Conservation (phyloP, 441 rosid genomes). For the Syzygium syzygioides region DNA sequence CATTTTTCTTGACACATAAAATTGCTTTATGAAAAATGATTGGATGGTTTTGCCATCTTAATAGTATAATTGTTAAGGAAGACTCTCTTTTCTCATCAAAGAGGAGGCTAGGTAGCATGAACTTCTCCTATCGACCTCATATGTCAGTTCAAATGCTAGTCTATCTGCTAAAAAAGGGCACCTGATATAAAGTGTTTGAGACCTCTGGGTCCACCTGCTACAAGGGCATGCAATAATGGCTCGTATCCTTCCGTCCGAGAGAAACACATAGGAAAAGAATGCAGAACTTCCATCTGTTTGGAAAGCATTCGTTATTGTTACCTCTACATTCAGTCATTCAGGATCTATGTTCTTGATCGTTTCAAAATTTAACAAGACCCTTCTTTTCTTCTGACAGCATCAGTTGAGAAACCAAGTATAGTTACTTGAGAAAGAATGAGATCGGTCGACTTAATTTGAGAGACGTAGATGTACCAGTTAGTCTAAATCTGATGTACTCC, state of each 20-base stretch:
- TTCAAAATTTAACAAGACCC: neutral
- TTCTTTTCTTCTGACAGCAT: neutral
- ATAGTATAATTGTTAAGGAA: neutral
- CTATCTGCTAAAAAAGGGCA: neutral
- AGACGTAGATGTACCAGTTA: neutral
- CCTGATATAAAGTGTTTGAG: neutral
- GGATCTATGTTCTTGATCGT: neutral
- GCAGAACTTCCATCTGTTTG: neutral
- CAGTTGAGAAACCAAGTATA: neutral
- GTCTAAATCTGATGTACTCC: neutral
- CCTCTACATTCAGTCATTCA: neutral
- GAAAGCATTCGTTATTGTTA: neutral
- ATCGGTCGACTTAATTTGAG: neutral
- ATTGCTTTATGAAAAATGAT: neutral
- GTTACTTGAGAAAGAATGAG: neutral
- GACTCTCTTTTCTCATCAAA: neutral
- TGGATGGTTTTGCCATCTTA: neutral
- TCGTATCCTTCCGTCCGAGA: neutral
- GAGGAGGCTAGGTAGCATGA: neutral
- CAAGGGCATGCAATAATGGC: neutral
- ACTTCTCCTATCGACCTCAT: neutral
- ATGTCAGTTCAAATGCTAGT: neutral
- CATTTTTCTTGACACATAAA: neutral
- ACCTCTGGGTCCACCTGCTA: neutral
- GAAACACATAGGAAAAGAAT: neutral